Base-by-base conservation (phyloP, 108 stramenopile species). In the Bacterosira constricta region DNA sequence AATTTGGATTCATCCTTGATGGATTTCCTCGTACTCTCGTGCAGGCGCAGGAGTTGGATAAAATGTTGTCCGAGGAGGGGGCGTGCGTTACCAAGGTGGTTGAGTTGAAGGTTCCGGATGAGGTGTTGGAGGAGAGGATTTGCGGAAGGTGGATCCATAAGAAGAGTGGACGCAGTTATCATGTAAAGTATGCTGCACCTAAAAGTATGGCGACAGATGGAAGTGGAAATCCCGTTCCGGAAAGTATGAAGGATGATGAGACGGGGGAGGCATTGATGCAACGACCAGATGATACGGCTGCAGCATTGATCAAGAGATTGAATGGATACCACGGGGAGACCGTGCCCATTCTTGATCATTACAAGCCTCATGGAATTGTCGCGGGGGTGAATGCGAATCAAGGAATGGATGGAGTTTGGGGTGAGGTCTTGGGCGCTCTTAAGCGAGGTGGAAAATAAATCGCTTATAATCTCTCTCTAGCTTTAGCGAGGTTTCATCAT, bases 141-240 rank as follows among this genome's bases (percentile, higher is more conserved):
- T 93, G 94, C 38, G 99, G 99, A 70, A 91, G 99, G 59, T 96
- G 93, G 90, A 92, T 97, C 62, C 94, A 97, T 88, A 96, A 96
- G 74, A 73, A 50, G 0, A 84, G 85, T 8, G 99, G 99, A 71
- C 94, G 97, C 45, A 88, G 86, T 60, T 99, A 98, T 84, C 98
- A 99, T 73, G 94, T 96, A 57, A 97, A 98, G 80, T 98, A 90
- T 66, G 94, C 94, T n/a, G 89, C 94, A n/a, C 94, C 94, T 18
- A 90, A 89, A 79, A 85, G 84, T 29, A 93, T 96, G 91, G 86
- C 90, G 66, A 54, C 54, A 42, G 88, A 77, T 32, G 66, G 35
- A 5, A 68, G 77, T 20, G 85, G 87, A 17, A 81, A 91, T 66
- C 91, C 92, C 10, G 64, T 91, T 50, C 68, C 85, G 6, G 87